Evolutionary conservation across 495 filamentous ascomycete species (phyloP).

Genomic region (Aspergillus ostianus): DNA sequence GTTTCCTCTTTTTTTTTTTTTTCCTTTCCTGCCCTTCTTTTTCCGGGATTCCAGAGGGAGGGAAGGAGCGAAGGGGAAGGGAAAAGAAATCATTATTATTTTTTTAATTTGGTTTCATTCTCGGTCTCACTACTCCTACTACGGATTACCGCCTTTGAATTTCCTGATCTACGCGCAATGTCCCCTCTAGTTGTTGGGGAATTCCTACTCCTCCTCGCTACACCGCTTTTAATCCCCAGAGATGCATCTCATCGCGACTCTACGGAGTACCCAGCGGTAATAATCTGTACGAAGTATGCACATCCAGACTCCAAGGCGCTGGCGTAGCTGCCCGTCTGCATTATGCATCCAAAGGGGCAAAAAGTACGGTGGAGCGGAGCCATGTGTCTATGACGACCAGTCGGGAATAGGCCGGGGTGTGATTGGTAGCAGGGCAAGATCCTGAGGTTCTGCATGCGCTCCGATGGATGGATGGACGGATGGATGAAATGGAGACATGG

Average conservation of each 20-base stretch:
- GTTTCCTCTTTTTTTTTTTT: slow-evolving; percentile 5
- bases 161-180: not conserved
- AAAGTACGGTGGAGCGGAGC: slow-evolving; percentile 24
- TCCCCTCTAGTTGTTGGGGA: not conserved
- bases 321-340: not conserved
- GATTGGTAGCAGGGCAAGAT: slow-evolving; percentile 21
- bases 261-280: no score
- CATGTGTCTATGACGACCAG: slow-evolving; percentile 30
- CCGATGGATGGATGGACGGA: not conserved
- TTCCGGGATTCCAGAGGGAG: not conserved
- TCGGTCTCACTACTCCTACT: no score
- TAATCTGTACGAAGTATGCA: not conserved
- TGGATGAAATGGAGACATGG: slow-evolving; percentile 1
- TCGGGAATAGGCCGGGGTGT: not conserved
- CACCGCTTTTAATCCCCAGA: not conserved
- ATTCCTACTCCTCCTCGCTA: not conserved
- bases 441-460: slow-evolving; percentile 29
- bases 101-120: not conserved
- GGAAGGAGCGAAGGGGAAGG: not conserved
- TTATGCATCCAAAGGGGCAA: slow-evolving; percentile 17
- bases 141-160: not conserved
- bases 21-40: slow-evolving; percentile 4
- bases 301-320: not conserved
- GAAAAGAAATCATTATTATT: not conserved
- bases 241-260: no score